Percentiles rank a stretch among this genome's conserved stretches.
Conservation (phyloP, 805 yeast genomes). For the Teunomyces kruisii region DNA sequence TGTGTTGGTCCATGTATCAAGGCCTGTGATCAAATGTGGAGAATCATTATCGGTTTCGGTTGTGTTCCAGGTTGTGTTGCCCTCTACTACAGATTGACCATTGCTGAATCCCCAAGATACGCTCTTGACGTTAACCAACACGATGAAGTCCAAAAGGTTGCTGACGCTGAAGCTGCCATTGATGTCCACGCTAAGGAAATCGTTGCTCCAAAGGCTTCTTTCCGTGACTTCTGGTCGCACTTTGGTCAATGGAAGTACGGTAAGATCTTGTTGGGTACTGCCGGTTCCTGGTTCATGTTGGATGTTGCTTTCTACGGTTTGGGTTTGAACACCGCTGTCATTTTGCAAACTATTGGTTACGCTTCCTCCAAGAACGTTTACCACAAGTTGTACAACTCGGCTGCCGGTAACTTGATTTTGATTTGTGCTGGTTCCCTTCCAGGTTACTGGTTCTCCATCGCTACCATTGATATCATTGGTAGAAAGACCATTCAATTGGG, state of each 20-base stretch:
- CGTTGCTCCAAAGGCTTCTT: slow-evolving; percentile 80
- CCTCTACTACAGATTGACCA: slow-evolving; percentile 86
- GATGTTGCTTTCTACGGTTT: slow-evolving; percentile 92
- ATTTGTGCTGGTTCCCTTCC: slow-evolving; percentile 95
- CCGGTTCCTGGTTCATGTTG: slow-evolving; percentile 87
- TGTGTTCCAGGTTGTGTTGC: slow-evolving; percentile 86
- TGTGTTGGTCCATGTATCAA: slow-evolving; percentile 68
- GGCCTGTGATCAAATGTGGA: slow-evolving; percentile 94
- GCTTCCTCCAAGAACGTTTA: slow-evolving; percentile 73
- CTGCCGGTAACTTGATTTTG: slow-evolving; percentile 90
- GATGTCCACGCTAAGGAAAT: slow-evolving; percentile 37
- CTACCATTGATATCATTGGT: slow-evolving; percentile 77
- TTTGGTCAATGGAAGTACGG: slow-evolving; percentile 85
- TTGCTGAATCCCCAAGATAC: slow-evolving; percentile 94
- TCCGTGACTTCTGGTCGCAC: slow-evolving; percentile 67
- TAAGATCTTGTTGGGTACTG: slow-evolving; percentile 83
- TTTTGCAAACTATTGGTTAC: slow-evolving; percentile 80
- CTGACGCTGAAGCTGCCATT: slow-evolving; percentile 45
- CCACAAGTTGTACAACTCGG: slow-evolving; percentile 65
- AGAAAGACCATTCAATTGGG: slow-evolving; percentile 79
- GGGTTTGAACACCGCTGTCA: slow-evolving; percentile 76
- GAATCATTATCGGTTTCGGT: slow-evolving; percentile 86
- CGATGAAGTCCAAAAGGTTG: slow-evolving; percentile 54
- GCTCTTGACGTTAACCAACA: slow-evolving; percentile 71
- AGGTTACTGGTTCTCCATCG: slow-evolving; percentile 87